Base-by-base conservation (phyloP, 78 protist genomes). In the Creolimax fragrantissima region DNA sequence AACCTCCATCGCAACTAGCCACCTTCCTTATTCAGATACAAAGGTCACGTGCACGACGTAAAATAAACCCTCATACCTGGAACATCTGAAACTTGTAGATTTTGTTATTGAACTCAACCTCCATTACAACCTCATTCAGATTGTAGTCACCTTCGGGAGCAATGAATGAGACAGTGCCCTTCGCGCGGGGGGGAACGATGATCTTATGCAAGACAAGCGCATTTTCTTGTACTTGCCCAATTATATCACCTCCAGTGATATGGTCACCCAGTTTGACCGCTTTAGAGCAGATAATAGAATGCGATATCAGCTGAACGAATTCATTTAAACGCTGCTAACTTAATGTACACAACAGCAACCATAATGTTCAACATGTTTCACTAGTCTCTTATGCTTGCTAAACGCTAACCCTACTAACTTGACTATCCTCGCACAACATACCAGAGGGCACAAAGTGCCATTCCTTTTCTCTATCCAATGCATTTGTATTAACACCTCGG, bases 1-100 rank as follows among this genome's bases (percentile, higher is more conserved):
- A 5, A 94, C 81, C 93, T 96, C 95, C 41, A 94, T 74, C 37
- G 93, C 95, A 42, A 35, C 4, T n/a, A n/a, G n/a, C n/a, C n/a
- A n/a, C n/a, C n/a, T n/a, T n/a, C n/a, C n/a, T n/a, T n/a, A n/a
- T n/a, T n/a, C n/a, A n/a, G n/a, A n/a, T n/a, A n/a, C n/a, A n/a
- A n/a, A n/a, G n/a, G n/a, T n/a, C n/a, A n/a, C n/a, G n/a, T n/a
- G n/a, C n/a, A n/a, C n/a, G n/a, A n/a, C n/a, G n/a, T n/a, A n/a
- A n/a, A n/a, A n/a, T n/a, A n/a, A n/a, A n/a, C n/a, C n/a, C n/a
- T 99, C 99, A 98, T 41, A 35, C 37, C 85, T 97, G 99, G 90
- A 44, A 89, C 99, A 99, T 98, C 36, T 96, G 95, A 89, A 94
- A 85, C 88, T 83, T 7, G 47, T 91, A 66, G 90, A 41, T 43